Conservation (phyloP, 768 basidiomycete species). For the Phaffia australis region DNA sequence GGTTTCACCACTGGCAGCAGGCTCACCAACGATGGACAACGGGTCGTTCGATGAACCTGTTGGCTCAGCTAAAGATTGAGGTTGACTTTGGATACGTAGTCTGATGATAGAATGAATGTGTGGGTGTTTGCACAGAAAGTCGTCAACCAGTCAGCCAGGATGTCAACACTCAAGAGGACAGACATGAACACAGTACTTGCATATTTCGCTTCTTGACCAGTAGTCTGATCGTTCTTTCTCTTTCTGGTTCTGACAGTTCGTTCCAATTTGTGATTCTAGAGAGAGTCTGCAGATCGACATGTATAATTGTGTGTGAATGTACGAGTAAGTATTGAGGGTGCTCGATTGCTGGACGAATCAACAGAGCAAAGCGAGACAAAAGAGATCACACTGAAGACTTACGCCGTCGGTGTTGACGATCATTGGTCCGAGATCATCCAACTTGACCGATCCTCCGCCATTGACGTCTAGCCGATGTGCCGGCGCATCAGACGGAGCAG, state of each 20-base stretch:
- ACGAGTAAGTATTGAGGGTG: not conserved
- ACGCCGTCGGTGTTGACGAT: slow-evolving; percentile 61
- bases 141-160: no score
- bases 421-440: slow-evolving; percentile 56
- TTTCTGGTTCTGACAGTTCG: slow-evolving; percentile 49
- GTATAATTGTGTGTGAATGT: not conserved
- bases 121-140: no score
- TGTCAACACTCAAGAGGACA: no score
- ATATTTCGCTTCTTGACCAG: slow-evolving; percentile 46
- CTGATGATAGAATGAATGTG: no score
- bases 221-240: slow-evolving; percentile 49
- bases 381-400: slow-evolving; percentile 29
- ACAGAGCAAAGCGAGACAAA: not conserved
- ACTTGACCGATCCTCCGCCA: slow-evolving; percentile 39
- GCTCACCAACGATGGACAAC: no score
- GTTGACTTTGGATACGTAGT: no score
- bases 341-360: not conserved
- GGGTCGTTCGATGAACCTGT: no score
- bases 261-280: slow-evolving; percentile 59
- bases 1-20: no score
- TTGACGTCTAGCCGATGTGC: not conserved
- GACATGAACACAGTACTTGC: slow-evolving; percentile 32
- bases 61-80: no score
- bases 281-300: slow-evolving; percentile 41
- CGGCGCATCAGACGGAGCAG: no score